Evolutionary conservation across 148 eudicot genomes (phyloP), one percentile per base, ranked within the genome.

Genomic region (Limonium bicolor): DNA sequence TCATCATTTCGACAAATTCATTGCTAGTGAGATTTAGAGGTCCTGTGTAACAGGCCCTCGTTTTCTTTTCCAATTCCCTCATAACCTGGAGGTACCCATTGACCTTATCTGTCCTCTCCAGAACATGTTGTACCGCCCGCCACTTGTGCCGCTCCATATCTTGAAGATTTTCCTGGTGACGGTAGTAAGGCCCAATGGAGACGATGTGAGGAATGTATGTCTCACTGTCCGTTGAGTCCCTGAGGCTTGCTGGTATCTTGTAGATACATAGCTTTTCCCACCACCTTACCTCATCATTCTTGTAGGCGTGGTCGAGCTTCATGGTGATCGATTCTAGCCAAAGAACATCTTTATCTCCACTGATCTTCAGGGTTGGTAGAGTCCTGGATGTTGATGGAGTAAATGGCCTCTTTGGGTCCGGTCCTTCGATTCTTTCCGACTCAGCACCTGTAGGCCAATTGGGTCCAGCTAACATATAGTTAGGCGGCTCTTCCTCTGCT

Each of bases 111-210:
- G 3, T 7, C 23, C 24, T 46, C 16, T 15, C 24, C 9, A 38
- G 24, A 13, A 27, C 30, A 38, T 56, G 80, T 36, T 69, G 46
- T 4, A 85, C 35, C 13, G 92, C 81, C 2, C 90, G 58, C 90
- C 95, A 84, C 53, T 84, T 84, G 37, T 84, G 90, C 14, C 65
- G 76, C 21, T 80, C 86, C 92, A 77, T 80, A 42, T 63, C 42
- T 6, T 65, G 53, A 6, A 74, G 75, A 15, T 67, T 59, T 8
- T 30, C 52, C 57, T 37, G 60, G 12, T 73, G 77, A 8, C 68
- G 77, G 36, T 77, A 83, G 60, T 85, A 85, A 18, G 90, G 86
- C 20, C 92, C 86, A 9, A 80, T 33, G 22, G 92, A 77, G 36
- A 80, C 86, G 1, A 63, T 69, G 28, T 77, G 90, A 19, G 86